Base-by-base conservation (phyloP, 2,329 filamentous ascomycete genomes). In the Elsinoe australis region DNA sequence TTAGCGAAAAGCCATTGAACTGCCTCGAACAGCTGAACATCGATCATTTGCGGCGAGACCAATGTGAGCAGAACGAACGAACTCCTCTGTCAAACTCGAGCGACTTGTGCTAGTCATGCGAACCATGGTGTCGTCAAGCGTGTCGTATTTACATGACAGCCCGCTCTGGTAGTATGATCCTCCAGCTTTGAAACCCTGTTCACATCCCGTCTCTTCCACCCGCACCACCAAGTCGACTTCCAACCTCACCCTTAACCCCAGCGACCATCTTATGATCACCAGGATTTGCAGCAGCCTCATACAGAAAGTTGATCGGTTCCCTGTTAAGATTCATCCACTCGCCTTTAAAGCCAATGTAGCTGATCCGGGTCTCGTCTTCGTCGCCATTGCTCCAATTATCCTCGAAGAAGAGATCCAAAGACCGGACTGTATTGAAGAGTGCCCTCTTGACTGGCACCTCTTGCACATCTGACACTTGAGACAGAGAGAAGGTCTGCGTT, bases 281-380 rank as follows among this genome's bases (percentile, higher is more conserved):
- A 9, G 90, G 92, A 64, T 95, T 95, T 28, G 92, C 84, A 19
- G 90, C 90, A 14, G 88, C 85, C 74, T 98, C 92, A 66, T 96
- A 98, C 52, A 95, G 60, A 58, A 96, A 90, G 56, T 84, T 87
- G 5, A 84, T 72, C 1, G 92, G 88, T 62, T 90, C 87, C 49
- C 83, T 75, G 38, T 83, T 92, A 60, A 94, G 67, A 63, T 82
- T 80, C 78, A 92, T 92, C 75, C 87, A 96, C 67, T 95, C 87
- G 18, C 92, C 92, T 68, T 87, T 89, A 71, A 98, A 96, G 1
- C 86, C 92, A 49, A 96, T 54, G 67, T 95, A 98, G 53, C 74
- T 81, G 1, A 96, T 64, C 41, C 80, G 75, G 35, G 86, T 90
- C 49, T 83, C 80, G 49, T 94, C 86, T 61, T 89, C 86, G 10